Evolutionary conservation across 2,329 filamentous ascomycete genomes (phyloP), one percentile per base, ranked within the genome.

Genomic region (Coniosporium tulheliwenetii): DNA sequence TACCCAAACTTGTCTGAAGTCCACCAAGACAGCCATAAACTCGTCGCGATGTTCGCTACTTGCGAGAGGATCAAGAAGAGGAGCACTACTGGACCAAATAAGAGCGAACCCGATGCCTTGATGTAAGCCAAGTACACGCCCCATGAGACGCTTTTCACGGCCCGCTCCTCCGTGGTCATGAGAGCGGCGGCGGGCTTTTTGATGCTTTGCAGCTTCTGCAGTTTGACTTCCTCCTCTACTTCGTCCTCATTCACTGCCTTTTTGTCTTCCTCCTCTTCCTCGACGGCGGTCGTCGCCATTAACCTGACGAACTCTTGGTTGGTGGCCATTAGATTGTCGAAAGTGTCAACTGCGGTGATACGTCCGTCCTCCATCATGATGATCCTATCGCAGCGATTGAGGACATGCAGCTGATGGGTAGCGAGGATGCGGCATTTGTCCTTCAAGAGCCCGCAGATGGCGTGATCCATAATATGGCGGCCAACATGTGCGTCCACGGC

Each of bases 11-110:
- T 79, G 57, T 85, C 62, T 1, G 82, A 84, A 1, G 85, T 93
- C 89, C 89, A 96, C 64, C 79, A 96, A 0, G 86, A 91, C 1
- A 96, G 73, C 89, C 89, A 96, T 41, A 96, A 63, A 52, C 81
- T 87, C 10, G 86, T 94, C 48, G 76, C 71, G 47, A 96, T 89
- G 54, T 93, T 95, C 45, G 82, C 73, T 8, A 79, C 85, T 54
- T 94, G 86, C 0, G 83, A 78, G 9, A 86, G 53, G 5, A 84
- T 57, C 9, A 93, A 69, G 2, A 85, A 59, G 16, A 76, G 43
- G 3, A 85, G 57, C 4, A 89, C 58, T 8, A 75, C 46, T 0
- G 81, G 72, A 1, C 76, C 80, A 45, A 83, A 79, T 47, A 81
- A 60, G 7, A 84, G 66, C 8, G 76, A 75, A 4, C 84, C 84